Evolutionary conservation across 2,329 filamentous ascomycete species (phyloP).

Genomic region (Orbilia brochopaga): DNA sequence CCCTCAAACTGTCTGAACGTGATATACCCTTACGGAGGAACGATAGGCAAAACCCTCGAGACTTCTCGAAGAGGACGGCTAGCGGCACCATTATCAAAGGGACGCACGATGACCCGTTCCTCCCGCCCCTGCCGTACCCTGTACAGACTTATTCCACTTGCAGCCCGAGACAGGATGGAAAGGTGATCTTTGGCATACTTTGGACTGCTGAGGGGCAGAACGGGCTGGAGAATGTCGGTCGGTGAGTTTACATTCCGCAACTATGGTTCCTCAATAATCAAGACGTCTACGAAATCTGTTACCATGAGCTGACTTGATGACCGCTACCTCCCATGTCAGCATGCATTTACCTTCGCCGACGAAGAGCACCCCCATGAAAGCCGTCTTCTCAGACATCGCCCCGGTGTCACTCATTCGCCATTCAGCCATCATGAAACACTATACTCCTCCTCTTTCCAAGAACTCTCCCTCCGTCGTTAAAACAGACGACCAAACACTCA

Average conservation of each 20-base stretch:
- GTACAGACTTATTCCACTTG: slow-evolving; percentile 33
- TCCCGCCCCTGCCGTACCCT: slow-evolving; percentile 40
- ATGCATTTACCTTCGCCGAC: slow-evolving; percentile 34
- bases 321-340: background rate
- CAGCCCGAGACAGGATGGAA: slow-evolving; percentile 16
- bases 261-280: background rate
- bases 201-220: slow-evolving; percentile 21
- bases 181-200: slow-evolving; percentile 24
- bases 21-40: slow-evolving; percentile 34
- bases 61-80: slow-evolving; percentile 35
- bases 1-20: slow-evolving; percentile 18
- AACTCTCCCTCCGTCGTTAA: slow-evolving; percentile 11
- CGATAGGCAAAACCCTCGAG: slow-evolving; percentile 35
- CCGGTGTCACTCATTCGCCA: slow-evolving; percentile 32
- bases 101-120: slow-evolving; percentile 39
- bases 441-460: slow-evolving; percentile 1
- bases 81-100: slow-evolving; percentile 40
- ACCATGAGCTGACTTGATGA: background rate
- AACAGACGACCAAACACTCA: background rate
- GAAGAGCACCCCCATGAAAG: slow-evolving; percentile 25
- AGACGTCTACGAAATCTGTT: background rate
- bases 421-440: slow-evolving; percentile 29
- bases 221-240: slow-evolving; percentile 2
- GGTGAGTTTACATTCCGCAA: slow-evolving; percentile 5
- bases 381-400: slow-evolving; percentile 31